A percentile compares a stretch with the other conserved stretches of the same genome.
phyloP scores from a whole-genome alignment of 164 flowering plant genomes.

The Platanus orientalis region DNA sequence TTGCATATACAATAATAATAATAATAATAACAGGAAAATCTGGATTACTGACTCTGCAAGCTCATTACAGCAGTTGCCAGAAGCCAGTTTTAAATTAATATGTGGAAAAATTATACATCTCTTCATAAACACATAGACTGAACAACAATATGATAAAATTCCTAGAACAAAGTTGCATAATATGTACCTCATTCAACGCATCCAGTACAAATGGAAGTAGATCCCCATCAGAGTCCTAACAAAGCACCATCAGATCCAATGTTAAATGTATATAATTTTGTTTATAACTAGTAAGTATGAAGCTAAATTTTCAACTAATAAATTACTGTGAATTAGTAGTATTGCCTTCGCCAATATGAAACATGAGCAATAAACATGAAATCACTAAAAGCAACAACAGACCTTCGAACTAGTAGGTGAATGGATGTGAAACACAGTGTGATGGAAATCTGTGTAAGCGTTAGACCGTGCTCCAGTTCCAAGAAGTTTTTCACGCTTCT shows the following conservation, averaged over 20 bases:
- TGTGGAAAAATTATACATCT: no score
- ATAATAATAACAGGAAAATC: background rate
- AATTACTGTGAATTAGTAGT: background rate
- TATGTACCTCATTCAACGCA: constrained; percentile 92
- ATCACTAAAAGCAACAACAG: constrained; percentile 8
- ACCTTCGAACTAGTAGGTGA: constrained; percentile 89
- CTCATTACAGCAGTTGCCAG: background rate
- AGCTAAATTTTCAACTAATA: background rate
- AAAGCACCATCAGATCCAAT: constrained; percentile 12
- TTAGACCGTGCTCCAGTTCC: constrained; percentile 99
- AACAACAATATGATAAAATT: background rate
- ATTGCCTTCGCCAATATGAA: background rate
- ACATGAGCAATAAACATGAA: background rate
- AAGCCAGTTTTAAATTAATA: background rate
- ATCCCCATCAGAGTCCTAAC: constrained; percentile 85
- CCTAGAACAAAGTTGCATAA: background rate
- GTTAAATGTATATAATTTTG: background rate
- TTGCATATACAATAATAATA: background rate
- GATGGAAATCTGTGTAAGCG: constrained; percentile 99
- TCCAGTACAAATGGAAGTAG: constrained; percentile 88
- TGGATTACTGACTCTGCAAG: background rate
- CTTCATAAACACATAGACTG: no score
- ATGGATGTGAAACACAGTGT: constrained; percentile 97
- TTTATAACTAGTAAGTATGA: background rate
- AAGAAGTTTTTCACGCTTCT: constrained; percentile 97